phyloP scores from a whole-genome alignment of 1,139 yeast species.

The Suhomyces anneliseae region DNA sequence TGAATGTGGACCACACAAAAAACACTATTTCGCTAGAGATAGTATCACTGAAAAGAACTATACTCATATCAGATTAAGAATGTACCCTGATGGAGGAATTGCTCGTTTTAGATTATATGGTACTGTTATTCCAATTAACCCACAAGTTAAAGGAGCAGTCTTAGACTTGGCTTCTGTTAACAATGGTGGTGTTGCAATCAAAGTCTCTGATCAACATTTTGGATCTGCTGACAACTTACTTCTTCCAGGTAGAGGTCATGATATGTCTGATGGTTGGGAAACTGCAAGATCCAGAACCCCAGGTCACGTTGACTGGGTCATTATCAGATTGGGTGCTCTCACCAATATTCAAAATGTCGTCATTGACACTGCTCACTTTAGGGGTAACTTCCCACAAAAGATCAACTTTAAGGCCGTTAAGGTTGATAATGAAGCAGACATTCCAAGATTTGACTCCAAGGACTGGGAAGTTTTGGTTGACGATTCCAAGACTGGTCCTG shows the following conservation, averaged over 20 bases:
- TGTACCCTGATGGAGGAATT: conserved; percentile 98
- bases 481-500: conserved; percentile 74
- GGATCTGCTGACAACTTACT: conserved; percentile 86
- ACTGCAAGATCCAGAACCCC: conserved; percentile 83
- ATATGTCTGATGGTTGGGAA: conserved; percentile 99
- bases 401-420: conserved; percentile 60
- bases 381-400: conserved; percentile 90
- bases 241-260: conserved; percentile 90
- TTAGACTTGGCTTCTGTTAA: conserved; percentile 80
- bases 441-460: conserved; percentile 35
- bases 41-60: conserved; percentile 57
- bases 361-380: conserved; percentile 88
- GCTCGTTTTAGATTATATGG: conserved; percentile 93
- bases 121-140: conserved; percentile 64
- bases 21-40: conserved; percentile 73
- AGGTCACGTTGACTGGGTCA: conserved; percentile 90
- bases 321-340: conserved; percentile 70
- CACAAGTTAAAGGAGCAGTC: conserved; percentile 43
- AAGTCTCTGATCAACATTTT: conserved; percentile 87
- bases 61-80: conserved; percentile 79
- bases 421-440: conserved; percentile 35
- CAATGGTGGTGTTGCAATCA: conserved; percentile 86
- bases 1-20: conserved; percentile 87
- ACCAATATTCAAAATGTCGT: conserved; percentile 58
- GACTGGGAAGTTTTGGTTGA: conserved; percentile 68